Base-by-base conservation (phyloP, 2,329 filamentous ascomycete genomes). In the Hymenoscyphus albidus region DNA sequence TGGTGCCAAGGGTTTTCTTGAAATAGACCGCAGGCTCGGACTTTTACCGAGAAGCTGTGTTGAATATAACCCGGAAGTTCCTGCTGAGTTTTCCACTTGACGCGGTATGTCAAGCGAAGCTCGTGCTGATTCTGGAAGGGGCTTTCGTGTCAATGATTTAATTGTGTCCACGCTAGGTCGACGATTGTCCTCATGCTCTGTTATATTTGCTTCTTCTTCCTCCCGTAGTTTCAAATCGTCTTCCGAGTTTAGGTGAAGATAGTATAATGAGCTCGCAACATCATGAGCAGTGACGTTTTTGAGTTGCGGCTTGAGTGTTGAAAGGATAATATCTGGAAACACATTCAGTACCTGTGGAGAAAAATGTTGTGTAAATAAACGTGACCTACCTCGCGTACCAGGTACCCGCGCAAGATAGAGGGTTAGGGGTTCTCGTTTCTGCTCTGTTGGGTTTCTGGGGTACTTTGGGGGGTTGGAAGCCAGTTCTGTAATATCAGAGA, bases 341-440 rank as follows among this genome's bases (percentile, higher is more conserved):
- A 22, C 38, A 12, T 13, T 71, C 61, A 70, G 42, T 40, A 22
- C 31, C 60, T n/a, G 39, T 18, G n/a, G 64, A 27, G 18, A 27
- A 54, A 4, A 27, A 27, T 27, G n/a, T 13, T 27, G 10, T 10
- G 18, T 5, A 27, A 12, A 22, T 13, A 22, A 54, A 61, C 39
- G 63, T 64, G 31, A 75, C 79, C 69, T 81, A 93, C 92, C 92
- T 88, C 88, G 87, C 68, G 91, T 96, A 27, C 94, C 94, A 0
- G 95, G 95, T 0, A 99, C 94, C 70, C 94, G 83, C 42, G 94
- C 92, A 70, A 99, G 96, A 78, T 99, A 99, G 51, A 99, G 84
- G 2, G 88, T 87, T 60, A 98, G 77, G 3, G 92, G 87, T 59
- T 92, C 86, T 68, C 88, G 85, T 68, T 81, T 85, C 71, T 84